Evolutionary conservation across 106 monocot species (phyloP), one percentile per base, ranked within the genome.

Genomic region (Dendrobium huoshanense): DNA sequence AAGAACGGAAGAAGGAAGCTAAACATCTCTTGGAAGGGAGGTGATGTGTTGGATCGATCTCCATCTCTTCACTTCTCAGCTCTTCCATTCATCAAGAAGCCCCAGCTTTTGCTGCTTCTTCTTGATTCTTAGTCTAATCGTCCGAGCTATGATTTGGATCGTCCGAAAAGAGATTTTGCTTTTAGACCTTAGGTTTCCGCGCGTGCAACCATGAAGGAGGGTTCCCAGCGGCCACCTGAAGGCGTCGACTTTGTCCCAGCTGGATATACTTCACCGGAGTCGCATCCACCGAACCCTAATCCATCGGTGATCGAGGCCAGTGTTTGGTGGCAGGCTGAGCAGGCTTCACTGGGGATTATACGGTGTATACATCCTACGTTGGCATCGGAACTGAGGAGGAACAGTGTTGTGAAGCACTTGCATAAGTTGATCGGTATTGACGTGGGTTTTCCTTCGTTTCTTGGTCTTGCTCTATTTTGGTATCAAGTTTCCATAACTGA

Each of bases 391-490:
- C 58, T 59, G 77, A 72, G 86, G 77, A 86, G 91, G 27, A 84
- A 79, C 27, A 75, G 41, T 43, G 90, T 94, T 7, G 78, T 94
- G 19, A 85, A 89, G 22, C 90, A 84, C 77, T 89, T 94, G 33
- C 89, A 94, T 81, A 82, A 54, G 20, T 78, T 94, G 48, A 75
- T 91, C 78, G 78, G 83, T 27, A 73, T 25, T 15, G 86, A 91
- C 89, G 94, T 91, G 55, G 77, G 40, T 49, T 41, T 2, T 51
- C 6, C 76, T 37, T 76, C 41, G 10, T 76, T 6, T 25, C 40
- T 74, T 44, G 74, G 19, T 49, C 76, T 25, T 76, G 25, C 76
- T 51, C 41, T 76, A 27, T 27, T 44, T 75, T 75, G 49, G 76
- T 27, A 27, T 76, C 76, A 8, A 54, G 13, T 61, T 61, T 61